These are phyloP conservation scores for Diutina pseudorugosa DNA, from an alignment of 1,139 yeast genomes.

Conservation along the genomic window DNA sequence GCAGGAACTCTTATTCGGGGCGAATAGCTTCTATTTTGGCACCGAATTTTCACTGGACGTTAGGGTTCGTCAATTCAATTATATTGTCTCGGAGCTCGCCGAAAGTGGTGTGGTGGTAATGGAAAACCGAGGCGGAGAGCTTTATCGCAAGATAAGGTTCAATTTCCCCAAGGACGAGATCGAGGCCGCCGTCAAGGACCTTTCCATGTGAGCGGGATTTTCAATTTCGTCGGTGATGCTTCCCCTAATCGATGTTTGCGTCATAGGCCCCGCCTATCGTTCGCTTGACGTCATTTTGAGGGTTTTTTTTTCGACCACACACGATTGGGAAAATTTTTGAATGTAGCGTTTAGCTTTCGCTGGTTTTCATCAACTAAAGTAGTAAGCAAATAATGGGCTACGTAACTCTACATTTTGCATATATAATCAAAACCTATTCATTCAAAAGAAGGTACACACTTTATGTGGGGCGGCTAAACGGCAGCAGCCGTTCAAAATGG, in stretches of 20 bases:
- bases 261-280: no score
- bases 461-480: not conserved
- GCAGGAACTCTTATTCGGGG: not conserved
- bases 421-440: no score
- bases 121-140: not conserved
- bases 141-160: not conserved
- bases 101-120: not conserved
- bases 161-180: not conserved
- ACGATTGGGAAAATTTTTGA: no score
- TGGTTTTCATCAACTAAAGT: no score
- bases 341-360: no score
- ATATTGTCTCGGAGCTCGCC: not conserved
- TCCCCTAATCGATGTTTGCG: no score
- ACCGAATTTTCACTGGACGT: not conserved
- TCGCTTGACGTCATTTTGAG: no score
- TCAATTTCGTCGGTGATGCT: no score
- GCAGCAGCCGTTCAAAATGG: not conserved
- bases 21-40: not conserved
- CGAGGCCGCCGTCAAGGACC: not conserved
- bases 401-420: not conserved
- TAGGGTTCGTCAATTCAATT: not conserved
- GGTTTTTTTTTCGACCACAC: no score
- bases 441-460: not conserved
- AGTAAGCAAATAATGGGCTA: not conserved
- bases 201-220: not conserved